Percentiles rank a stretch among this genome's conserved stretches.
Evolutionary conservation across 2,329 filamentous ascomycete genomes (phyloP).

Genomic region (Pseudocercospora ulei): DNA sequence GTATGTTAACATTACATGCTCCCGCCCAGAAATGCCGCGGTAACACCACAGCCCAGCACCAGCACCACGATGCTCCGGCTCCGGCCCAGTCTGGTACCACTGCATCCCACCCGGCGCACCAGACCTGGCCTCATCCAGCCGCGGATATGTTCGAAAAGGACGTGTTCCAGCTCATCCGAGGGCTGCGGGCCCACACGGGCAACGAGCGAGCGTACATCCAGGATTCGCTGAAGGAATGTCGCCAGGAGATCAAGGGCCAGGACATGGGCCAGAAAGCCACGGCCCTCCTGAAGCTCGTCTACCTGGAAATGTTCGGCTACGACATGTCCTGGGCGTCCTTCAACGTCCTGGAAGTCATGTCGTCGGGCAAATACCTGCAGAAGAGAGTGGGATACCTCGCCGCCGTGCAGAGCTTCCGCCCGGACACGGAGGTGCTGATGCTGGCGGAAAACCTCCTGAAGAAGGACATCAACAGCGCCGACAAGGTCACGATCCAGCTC

Average conservation of each 20-base stretch:
- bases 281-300: conserved; percentile 87
- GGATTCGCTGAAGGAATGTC: conserved; percentile 87
- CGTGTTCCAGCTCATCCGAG: conserved; percentile 94
- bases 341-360: conserved; percentile 98
- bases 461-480: conserved; percentile 72
- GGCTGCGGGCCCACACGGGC: conserved; percentile 89
- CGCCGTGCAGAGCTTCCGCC: conserved; percentile 88
- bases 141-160: conserved; percentile 98
- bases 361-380: conserved; percentile 83
- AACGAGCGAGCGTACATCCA: conserved; percentile 93
- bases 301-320: conserved; percentile 97
- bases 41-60: no score
- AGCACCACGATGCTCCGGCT: no score
- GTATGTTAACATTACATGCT: no score
- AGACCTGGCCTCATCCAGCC: conserved; percentile 4
- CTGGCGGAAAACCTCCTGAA: conserved; percentile 92
- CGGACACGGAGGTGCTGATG: conserved; percentile 96
- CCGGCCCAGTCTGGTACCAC: no score
- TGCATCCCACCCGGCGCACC: no score
- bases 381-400: conserved; percentile 92
- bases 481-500: conserved; percentile 67
- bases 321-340: conserved; percentile 99
- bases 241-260: conserved; percentile 78
- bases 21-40: no score
- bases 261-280: conserved; percentile 98